Conservation (phyloP, 2,329 filamentous ascomycete genomes). For the Neobulgaria alba region DNA sequence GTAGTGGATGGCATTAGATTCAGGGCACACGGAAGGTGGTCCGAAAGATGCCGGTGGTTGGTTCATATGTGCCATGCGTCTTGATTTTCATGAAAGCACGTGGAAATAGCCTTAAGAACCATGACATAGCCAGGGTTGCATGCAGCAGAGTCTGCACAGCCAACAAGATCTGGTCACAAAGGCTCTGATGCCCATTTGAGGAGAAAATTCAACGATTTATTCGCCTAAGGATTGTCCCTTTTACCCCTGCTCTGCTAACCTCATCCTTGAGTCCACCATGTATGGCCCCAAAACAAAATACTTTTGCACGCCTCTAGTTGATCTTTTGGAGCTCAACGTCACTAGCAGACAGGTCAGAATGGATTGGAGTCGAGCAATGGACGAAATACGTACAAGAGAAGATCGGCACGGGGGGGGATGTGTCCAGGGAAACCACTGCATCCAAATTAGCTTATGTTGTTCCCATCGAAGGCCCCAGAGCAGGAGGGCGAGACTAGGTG, state of each 20-base stretch:
- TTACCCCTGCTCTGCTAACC: neutral
- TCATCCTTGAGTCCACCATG: too few relatives aligned
- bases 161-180: neutral
- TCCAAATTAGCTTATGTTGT: constrained; percentile 4
- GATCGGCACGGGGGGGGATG: constrained; percentile 65
- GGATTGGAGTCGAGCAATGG: constrained; percentile 2
- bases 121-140: neutral
- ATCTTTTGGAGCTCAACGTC: constrained; percentile 62
- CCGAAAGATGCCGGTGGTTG: too few relatives aligned
- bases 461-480: too few relatives aligned
- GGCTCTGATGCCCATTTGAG: neutral
- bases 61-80: too few relatives aligned
- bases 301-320: constrained; percentile 32
- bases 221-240: neutral
- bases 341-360: constrained; percentile 33
- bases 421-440: constrained; percentile 66
- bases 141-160: neutral
- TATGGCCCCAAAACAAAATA: neutral
- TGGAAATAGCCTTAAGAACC: too few relatives aligned
- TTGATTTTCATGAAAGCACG: too few relatives aligned
- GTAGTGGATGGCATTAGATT: too few relatives aligned
- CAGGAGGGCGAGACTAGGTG: too few relatives aligned
- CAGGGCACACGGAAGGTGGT: too few relatives aligned
- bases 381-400: constrained; percentile 66
- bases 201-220: neutral